Evolutionary conservation across 345 rosid genomes (phyloP), one percentile per base, ranked within the genome.

Genomic region (Salix brachista): DNA sequence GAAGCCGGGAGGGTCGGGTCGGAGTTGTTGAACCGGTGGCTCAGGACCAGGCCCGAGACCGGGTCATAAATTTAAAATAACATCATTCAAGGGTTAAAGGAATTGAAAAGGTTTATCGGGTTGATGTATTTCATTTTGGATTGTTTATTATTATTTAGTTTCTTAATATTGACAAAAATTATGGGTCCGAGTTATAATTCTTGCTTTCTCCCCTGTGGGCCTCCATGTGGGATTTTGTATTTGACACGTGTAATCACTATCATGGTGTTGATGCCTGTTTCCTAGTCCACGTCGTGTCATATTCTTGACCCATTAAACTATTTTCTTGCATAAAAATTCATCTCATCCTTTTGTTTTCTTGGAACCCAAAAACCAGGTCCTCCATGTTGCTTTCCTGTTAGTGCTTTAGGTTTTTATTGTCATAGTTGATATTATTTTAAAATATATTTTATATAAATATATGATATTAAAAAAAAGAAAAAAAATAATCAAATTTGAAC

Each of bases 211-310:
- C 25, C 62, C 2, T 44, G 70, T 74, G 56, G 68, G 56, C 54
- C 76, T 39, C 66, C 75, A 58, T 66, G 66, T 58, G 37, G 77
- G 54, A 52, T 62, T 46, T 6, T 11, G 25, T 17, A 26, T 48
- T 62, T 34, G 68, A 42, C 64, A 65, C 78, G 78, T 65, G 71
- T 75, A 16, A 34, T 75, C 72, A 17, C 78, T 67, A 30, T 67
- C 77, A 50, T 65, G 41, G 58, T 75, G 26, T 26, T 30, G 4
- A 42, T 73, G 42, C 56, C 70, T 42, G 71, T 65, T 65, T 75
- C 70, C 34, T 18, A 6, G 41, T 48, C 71, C 64, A 65, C 12
- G 71, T 75, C 71, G 48, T 46, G 78, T 75, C 78, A 48, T 42
- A 11, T 66, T 65, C 64, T 30, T 19, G 37, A 48, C 2, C 69